A percentile compares a stretch with the other conserved stretches of the same genome.
Evolutionary conservation across 768 basidiomycete genomes (phyloP).

Genomic region (Lactarius sp.): DNA sequence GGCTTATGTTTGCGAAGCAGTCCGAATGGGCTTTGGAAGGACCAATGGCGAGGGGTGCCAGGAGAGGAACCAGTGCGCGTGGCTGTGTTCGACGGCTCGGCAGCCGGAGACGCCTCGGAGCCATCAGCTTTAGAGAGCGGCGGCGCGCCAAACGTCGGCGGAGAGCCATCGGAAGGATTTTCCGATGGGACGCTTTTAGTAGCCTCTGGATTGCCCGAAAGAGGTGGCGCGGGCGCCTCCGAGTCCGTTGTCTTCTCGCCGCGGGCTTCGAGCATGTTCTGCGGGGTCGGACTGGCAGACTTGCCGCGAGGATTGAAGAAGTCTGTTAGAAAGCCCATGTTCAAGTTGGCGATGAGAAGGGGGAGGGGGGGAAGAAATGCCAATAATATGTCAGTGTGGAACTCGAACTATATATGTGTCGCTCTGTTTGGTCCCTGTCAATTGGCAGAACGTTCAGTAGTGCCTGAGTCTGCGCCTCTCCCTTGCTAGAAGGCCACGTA

Average conservation of each 20-base stretch:
- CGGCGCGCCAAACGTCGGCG: background rate
- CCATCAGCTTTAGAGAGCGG: background rate
- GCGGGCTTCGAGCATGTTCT: background rate
- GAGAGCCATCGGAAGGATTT: background rate
- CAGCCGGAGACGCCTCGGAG: background rate
- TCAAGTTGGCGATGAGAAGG: background rate
- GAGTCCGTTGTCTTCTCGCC: background rate
- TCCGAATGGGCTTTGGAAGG: conserved; percentile 10
- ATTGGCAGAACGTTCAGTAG: background rate
- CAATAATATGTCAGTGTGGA: background rate
- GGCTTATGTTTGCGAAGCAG: conserved; percentile 8
- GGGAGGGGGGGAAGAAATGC: background rate
- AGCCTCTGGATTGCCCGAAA: background rate
- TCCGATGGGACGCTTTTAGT: background rate
- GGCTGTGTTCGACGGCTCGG: background rate
- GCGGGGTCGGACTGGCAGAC: background rate
- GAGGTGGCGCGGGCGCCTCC: background rate
- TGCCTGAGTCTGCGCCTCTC: background rate
- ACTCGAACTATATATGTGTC: background rate
- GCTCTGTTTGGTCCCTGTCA: background rate
- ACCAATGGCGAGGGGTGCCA: conserved; percentile 2
- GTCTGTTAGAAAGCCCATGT: conserved; percentile 10
- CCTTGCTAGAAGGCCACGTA: background rate
- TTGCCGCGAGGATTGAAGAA: conserved; percentile 5
- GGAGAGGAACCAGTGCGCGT: background rate